phyloP scores from a whole-genome alignment of 2,329 filamentous ascomycete species.

The Fusarium torulosum region DNA sequence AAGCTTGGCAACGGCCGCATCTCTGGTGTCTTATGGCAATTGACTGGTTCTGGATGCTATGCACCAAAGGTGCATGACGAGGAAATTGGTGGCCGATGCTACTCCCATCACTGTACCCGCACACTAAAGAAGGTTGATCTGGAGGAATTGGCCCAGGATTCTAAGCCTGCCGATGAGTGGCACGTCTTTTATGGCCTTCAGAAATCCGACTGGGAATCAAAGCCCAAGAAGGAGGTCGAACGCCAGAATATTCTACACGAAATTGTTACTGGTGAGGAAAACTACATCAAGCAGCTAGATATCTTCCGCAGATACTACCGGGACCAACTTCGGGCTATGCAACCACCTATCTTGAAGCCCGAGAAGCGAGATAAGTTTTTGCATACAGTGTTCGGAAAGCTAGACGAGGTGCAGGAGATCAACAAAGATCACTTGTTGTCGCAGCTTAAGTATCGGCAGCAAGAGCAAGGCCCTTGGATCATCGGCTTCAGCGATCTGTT shows the following conservation, averaged over 20 bases:
- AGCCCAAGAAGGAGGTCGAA: constrained; percentile 88
- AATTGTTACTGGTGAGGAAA: constrained; percentile 92
- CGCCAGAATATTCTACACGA: constrained; percentile 96
- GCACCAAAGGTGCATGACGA: constrained; percentile 82
- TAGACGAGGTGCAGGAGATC: constrained; percentile 87
- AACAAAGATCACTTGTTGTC: constrained; percentile 94
- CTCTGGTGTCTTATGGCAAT: constrained; percentile 91
- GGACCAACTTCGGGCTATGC: constrained; percentile 78
- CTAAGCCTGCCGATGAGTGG: constrained; percentile 82
- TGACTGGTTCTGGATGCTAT: constrained; percentile 93
- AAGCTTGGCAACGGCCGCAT: constrained; percentile 86
- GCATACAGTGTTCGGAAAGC: constrained; percentile 87
- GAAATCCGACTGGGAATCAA: constrained; percentile 78
- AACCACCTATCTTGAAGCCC: constrained; percentile 84
- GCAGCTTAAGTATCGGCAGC: constrained; percentile 95
- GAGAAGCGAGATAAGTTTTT: constrained; percentile 85
- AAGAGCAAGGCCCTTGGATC: constrained; percentile 96
- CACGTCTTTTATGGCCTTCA: constrained; percentile 87
- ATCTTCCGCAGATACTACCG: constrained; percentile 88
- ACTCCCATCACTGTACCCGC: constrained; percentile 92
- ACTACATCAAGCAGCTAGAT: constrained; percentile 89
- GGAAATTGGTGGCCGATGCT: constrained; percentile 81
- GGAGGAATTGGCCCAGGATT: constrained; percentile 77
- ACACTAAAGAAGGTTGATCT: constrained; percentile 96
- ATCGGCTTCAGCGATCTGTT: constrained; percentile 96